phyloP scores from a whole-genome alignment of 2,329 filamentous ascomycete species.

The Fonsecaea nubica region DNA sequence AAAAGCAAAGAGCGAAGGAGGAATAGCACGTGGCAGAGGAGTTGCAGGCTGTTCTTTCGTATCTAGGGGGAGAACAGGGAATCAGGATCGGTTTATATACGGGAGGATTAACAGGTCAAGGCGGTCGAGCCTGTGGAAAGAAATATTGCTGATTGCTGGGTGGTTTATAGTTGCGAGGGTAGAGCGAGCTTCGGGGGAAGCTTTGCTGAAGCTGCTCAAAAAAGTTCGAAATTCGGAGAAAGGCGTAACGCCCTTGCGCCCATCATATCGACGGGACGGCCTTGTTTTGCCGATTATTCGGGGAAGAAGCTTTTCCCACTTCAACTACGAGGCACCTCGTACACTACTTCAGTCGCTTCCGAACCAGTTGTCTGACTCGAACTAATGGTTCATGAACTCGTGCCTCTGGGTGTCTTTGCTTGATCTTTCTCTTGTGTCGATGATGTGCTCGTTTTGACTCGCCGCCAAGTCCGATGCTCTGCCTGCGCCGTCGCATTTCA shows the following conservation, averaged over 20 bases:
- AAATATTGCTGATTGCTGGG: neutral
- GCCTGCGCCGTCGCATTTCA: neutral
- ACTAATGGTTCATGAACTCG: neutral
- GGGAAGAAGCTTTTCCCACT: constrained; percentile 3
- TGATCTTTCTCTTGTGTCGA: neutral
- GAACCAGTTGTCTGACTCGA: neutral
- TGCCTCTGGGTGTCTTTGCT: neutral
- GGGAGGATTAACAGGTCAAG: neutral
- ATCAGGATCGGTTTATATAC: neutral
- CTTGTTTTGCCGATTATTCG: constrained; percentile 18
- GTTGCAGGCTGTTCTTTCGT: neutral
- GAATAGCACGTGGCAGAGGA: neutral
- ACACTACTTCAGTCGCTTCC: neutral
- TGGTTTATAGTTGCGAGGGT: neutral
- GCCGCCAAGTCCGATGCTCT: constrained; percentile 1
- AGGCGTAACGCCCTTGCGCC: neutral
- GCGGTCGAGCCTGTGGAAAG: neutral
- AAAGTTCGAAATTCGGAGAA: neutral
- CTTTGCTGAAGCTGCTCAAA: constrained; percentile 12
- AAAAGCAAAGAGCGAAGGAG: neutral
- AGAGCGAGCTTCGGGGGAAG: neutral
- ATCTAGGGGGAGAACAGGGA: neutral
- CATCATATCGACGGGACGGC: neutral
- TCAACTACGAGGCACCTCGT: neutral
- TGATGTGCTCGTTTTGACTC: neutral